Evolutionary conservation across 306 rosid genomes (phyloP), one percentile per base, ranked within the genome.

Genomic region (Fragaria nilgerrensis): DNA sequence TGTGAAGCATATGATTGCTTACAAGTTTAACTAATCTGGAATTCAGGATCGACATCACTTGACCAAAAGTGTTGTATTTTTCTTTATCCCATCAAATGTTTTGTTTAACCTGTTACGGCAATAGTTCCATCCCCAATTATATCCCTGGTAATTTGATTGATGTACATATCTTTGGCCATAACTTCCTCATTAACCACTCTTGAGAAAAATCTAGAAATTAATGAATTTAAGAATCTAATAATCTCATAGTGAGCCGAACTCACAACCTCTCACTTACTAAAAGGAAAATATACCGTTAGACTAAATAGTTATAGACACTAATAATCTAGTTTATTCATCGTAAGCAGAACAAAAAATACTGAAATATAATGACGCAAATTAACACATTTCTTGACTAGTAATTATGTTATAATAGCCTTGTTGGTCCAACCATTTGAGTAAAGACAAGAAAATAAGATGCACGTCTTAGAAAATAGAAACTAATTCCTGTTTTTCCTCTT

Each of bases 401-500:
- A 39, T 39, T 39, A 39, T 39, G 43, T 7, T 39, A 39, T 6
- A 39, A 39, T 39, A 39, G 1, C 43, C 43, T 39, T 39, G 8
- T 39, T 39, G 8, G 43, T 43, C 45, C 45, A 9, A 45, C 65
- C 14, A 23, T 34, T 50, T 17, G 64, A 69, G 45, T 73, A 55
- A 39, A 69, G 69, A 75, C 56, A 71, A 55, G 68, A 76, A 78
- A 50, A 62, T 52, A 70, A 66, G 43, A 69, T 15, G 41, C 36
- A 72, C 68, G 76, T 71, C 74, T 39, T 43, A 36, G 44, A 34
- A 43, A 63, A n/a, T 43, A 37, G 44, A 36, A 43, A 63, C 53
- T 82, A 23, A 66, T 81, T 84, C 63, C 14, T 56, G 32, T 74
- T 67, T 83, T 81, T 81, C 75, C 34, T 23, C 68, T 78, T 86